Evolutionary conservation across 2,329 filamentous ascomycete species (phyloP), one percentile per base, ranked within the genome.

Genomic region (Curvularia spicifera): DNA sequence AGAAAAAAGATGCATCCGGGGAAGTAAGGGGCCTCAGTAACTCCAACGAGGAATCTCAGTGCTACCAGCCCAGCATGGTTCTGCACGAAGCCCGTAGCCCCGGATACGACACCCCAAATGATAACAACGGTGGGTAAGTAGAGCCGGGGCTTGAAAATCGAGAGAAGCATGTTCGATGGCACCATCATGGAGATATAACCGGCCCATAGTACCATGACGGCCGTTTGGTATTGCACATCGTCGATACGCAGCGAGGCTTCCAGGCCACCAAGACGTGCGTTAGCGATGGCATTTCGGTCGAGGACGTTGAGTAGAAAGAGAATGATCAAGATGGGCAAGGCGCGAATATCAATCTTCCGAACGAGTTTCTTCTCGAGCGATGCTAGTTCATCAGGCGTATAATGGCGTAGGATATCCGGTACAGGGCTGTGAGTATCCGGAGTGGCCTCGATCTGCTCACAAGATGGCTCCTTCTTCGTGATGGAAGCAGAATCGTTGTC

Each of bases 111-210:
- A 10, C 77, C 78, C 78, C 78, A 81, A 2, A 74, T 47, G 1
- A 78, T 75, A 68, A 84, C 83, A 0, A 80, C 80, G 0, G 74
- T 70, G 0, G 82, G 78, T 1, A 88, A 78, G 59, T 86, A 87
- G 1, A 83, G 55, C 1, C 82, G 83, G 0, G 85, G 85, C 9
- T 80, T 78, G 29, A 85, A 74, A 3, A 82, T 76, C 0, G 84
- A 86, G 2, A 88, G 74, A 0, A 85, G 66, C 56, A 88, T 77
- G 59, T 88, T 89, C 0, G 84, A 87, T 0, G 86, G 86, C 0
- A 88, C 73, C 68, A 88, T 85, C 81, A 87, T 87, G 12, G 87
- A 72, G 0, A 88, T 75, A 63, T 88, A 88, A 3, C 85, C 70
- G 44, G 79, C 78, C 69, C 89, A 90, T 69, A 89, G 87, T 0